Evolutionary conservation across 1,284 basidiomycete genomes (phyloP).

Genomic region (Athelia psychrophila): DNA sequence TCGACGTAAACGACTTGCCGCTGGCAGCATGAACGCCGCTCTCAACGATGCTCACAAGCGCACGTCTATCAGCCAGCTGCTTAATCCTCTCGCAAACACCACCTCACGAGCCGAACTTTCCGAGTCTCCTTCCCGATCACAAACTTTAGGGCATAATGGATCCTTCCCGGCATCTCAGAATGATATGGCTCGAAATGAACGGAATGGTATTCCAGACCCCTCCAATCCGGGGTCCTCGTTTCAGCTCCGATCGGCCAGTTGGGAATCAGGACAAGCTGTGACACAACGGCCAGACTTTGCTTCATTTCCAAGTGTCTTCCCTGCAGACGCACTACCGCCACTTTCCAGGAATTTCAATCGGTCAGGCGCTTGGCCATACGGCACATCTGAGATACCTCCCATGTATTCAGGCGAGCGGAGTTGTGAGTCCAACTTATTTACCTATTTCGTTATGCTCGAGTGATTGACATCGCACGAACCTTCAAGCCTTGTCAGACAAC

Average conservation of each 20-base stretch:
- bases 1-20: background rate
- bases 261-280: conserved; percentile 34
- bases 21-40: background rate
- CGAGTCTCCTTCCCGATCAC: conserved; percentile 23
- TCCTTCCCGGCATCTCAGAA: background rate
- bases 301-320: background rate
- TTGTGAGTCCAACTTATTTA: conserved; percentile 27
- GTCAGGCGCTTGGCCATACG: conserved; percentile 30
- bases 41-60: conserved; percentile 31
- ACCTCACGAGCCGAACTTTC: conserved; percentile 24
- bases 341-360: background rate
- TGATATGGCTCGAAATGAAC: background rate
- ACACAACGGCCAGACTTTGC: conserved; percentile 22
- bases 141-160: no score
- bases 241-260: conserved; percentile 41
- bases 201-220: conserved; percentile 21
- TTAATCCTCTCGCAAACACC: conserved; percentile 26
- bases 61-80: conserved; percentile 50
- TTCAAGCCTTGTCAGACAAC: no score
- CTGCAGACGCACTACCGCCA: background rate
- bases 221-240: conserved; percentile 27
- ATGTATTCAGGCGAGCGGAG: conserved; percentile 46
- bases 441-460: background rate
- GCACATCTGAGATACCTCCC: conserved; percentile 31
- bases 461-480: background rate